Base-by-base conservation (phyloP, 768 basidiomycete genomes). In the Hortiboletus flavorubellus region DNA sequence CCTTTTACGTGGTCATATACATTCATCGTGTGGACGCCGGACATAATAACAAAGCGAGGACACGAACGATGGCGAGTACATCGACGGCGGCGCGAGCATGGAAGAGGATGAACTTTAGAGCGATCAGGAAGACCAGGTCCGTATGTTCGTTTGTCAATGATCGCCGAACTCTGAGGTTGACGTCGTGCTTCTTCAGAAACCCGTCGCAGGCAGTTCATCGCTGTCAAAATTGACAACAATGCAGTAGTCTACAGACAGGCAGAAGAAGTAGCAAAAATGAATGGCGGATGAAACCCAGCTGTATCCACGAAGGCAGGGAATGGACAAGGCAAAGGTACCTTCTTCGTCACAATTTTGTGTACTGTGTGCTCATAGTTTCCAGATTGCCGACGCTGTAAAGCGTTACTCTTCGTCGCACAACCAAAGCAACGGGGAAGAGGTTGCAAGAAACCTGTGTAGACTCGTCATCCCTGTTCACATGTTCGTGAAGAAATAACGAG, bases 31-130 rank as follows among this genome's bases (percentile, higher is more conserved):
- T 39, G 37, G 46, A 41, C 47, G 50, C 43, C 55, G 40, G 77
- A 78, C 72, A 38, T 34, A 40, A 46, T 52, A 82, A 78, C 72
- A 78, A 43, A 91, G 89, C 61, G 85, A 87, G 63, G 84, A 87
- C 0, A 82, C 74, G 1, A 87, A 90, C 35, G 86, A 82, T 23
- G 89, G 86, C 59, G 91, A 93, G 63, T 87, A 79, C 34, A 75
- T 74, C 34, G 86, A 80, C 0, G 81, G 80, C 2, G 75, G 70
- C 49, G 80, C 78, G 55, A 78, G 72, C 43, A 75, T 77, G 64
- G 83, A 84, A 54, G 81, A 86, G 54, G 83, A 87, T 55, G 82
- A 88, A 63, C 76, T 83, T 12, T 74, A 80, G 66, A 83, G 82
- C 38, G 83, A 86, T 58, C 64, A 68, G 29, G 80, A 76, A 23